These are phyloP conservation scores for Groenewaldozyma sp. DNA, from an alignment of 1,139 yeast species.

Conservation along the genomic window DNA sequence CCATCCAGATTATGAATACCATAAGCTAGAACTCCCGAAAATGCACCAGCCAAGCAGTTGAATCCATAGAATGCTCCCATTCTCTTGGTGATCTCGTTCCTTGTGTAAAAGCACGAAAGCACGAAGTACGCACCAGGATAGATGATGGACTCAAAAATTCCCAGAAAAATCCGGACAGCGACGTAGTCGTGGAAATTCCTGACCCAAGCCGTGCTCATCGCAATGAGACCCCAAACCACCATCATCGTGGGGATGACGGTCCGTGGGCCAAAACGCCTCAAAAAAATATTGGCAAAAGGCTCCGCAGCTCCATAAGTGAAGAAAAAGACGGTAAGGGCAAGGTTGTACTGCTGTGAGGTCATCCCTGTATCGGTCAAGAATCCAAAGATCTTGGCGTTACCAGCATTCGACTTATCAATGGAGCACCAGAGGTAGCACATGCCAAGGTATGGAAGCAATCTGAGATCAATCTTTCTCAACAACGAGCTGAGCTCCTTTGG, in stretches of 20 bases:
- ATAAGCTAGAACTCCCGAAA: slow-evolving; percentile 27
- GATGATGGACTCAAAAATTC: slow-evolving; percentile 51
- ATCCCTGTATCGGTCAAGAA: slow-evolving; percentile 43
- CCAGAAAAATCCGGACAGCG: slow-evolving; percentile 43
- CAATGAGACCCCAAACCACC: slow-evolving; percentile 45
- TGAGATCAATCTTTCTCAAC: slow-evolving; percentile 16
- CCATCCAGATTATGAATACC: slow-evolving; percentile 31
- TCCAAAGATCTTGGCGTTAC: slow-evolving; percentile 53
- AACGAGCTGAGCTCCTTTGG: too few relatives aligned
- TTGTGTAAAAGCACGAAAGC: slow-evolving; percentile 25
- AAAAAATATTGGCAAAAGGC: slow-evolving; percentile 40
- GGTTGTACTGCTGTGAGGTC: slow-evolving; percentile 41
- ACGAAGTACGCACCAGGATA: slow-evolving; percentile 35
- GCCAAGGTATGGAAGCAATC: slow-evolving; percentile 29
- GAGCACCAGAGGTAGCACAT: slow-evolving; percentile 44
- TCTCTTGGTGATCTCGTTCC: slow-evolving; percentile 35
- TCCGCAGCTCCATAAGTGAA: slow-evolving; percentile 48
- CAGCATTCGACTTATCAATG: slow-evolving; percentile 51
- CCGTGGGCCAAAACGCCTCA: slow-evolving; percentile 28
- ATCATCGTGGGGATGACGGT: slow-evolving; percentile 43
- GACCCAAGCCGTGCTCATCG: slow-evolving; percentile 51
- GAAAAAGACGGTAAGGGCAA: slow-evolving; percentile 45
- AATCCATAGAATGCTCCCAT: slow-evolving; percentile 47
- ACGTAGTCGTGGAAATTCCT: slow-evolving; percentile 42
- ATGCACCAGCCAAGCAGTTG: slow-evolving; percentile 29